Percentiles rank a stretch among this genome's conserved stretches.
Conservation (phyloP, 495 filamentous ascomycete genomes). For the Entonaema liquescens region DNA sequence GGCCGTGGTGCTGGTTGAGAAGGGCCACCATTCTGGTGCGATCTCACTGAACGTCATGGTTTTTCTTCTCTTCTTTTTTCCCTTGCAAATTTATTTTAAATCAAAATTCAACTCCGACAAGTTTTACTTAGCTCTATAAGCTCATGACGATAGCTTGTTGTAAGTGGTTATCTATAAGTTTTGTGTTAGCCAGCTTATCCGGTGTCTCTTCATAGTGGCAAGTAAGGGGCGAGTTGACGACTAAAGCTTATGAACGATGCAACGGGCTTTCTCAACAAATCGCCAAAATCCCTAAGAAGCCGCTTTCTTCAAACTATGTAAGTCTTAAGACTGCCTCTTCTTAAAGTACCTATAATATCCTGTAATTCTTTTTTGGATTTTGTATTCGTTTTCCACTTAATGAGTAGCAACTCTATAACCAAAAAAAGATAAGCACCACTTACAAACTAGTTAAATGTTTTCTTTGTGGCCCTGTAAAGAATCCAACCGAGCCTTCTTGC, state of each 20-base stretch:
- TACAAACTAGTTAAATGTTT: constrained; percentile 14
- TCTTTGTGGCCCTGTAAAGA: neutral
- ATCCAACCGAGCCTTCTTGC: neutral
- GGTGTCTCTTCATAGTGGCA: neutral
- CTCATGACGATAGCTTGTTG: constrained; percentile 10
- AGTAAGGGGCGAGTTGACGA: constrained; percentile 10
- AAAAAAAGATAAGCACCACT: constrained; percentile 7
- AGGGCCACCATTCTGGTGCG: constrained; percentile 23
- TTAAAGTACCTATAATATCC: neutral
- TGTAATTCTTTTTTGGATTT: no score
- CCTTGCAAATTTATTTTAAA: neutral
- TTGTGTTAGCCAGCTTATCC: constrained; percentile 2
- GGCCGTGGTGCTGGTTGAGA: constrained; percentile 27
- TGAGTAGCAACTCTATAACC: neutral
- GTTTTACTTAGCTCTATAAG: constrained; percentile 4
- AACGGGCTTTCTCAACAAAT: neutral
- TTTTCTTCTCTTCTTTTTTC: neutral
- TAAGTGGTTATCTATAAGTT: neutral
- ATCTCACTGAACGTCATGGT: constrained; percentile 21
- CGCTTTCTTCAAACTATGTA: neutral
- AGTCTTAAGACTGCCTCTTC: neutral
- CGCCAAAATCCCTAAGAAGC: neutral
- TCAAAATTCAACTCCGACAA: constrained; percentile 3
- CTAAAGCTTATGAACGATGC: neutral
- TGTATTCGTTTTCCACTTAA: no score